Evolutionary conservation across 1,284 basidiomycete genomes (phyloP).

Genomic region (Cryptococcus depauperatus): DNA sequence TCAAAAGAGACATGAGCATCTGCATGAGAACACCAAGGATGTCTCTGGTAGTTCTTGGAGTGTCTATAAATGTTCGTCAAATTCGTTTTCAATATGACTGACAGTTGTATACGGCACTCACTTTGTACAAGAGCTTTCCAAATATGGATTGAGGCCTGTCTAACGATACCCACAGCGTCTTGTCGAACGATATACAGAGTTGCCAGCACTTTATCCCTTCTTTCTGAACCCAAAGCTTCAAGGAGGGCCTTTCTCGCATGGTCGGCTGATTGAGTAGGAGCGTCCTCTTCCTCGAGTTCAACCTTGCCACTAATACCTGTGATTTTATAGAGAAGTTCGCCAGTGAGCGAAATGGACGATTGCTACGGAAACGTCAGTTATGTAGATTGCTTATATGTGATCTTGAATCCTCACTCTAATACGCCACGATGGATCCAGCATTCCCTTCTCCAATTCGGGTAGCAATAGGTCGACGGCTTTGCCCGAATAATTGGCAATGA

Average conservation of each 20-base stretch:
- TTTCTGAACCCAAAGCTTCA: constrained; percentile 79
- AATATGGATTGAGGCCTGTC: constrained; percentile 87
- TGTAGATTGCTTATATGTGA: constrained; percentile 48
- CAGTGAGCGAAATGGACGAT: constrained; percentile 90
- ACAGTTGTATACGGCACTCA: constrained; percentile 32
- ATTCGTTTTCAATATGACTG: no score
- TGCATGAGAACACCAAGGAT: constrained; percentile 79
- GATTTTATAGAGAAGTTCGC: constrained; percentile 95
- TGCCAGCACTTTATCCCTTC: constrained; percentile 82
- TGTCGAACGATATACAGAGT: constrained; percentile 90
- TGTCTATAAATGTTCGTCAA: no score
- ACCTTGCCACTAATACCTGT: constrained; percentile 92
- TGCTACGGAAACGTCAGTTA: constrained; percentile 54
- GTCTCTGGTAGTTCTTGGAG: constrained; percentile 66
- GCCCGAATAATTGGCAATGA: constrained; percentile 87
- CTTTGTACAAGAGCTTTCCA: constrained; percentile 98
- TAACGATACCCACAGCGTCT: constrained; percentile 81
- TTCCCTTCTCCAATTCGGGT: constrained; percentile 87
- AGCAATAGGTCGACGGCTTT: constrained; percentile 89
- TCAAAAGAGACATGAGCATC: constrained; percentile 66
- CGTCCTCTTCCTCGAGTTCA: constrained; percentile 72
- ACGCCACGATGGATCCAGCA: constrained; percentile 92
- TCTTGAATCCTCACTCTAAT: no score
- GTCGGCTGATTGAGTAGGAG: constrained; percentile 59
- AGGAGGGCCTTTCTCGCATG: constrained; percentile 74